These are phyloP conservation scores for Aspergillus baeticus DNA, from an alignment of 495 filamentous ascomycete species.

Conservation along the genomic window DNA sequence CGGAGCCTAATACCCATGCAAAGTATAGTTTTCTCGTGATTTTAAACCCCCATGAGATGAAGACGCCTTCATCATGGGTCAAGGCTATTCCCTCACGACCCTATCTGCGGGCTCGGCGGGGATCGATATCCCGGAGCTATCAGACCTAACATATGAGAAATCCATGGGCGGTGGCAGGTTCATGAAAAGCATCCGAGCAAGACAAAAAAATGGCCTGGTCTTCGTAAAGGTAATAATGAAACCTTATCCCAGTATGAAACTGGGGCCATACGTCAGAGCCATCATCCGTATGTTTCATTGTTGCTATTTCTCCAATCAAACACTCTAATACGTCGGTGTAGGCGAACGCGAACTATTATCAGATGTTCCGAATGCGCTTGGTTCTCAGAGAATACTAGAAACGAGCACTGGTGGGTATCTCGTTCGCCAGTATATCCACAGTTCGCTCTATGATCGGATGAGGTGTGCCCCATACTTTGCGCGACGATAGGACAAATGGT, in stretches of 20 bases:
- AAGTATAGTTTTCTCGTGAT: neutral
- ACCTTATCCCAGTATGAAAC: constrained; percentile 71
- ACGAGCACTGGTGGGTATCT: constrained; percentile 89
- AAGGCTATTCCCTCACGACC: constrained; percentile 90
- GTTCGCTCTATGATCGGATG: constrained; percentile 94
- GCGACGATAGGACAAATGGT: neutral
- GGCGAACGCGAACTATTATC: constrained; percentile 76
- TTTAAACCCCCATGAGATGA: constrained; percentile 33
- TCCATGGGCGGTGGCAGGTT: constrained; percentile 92
- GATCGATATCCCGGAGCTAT: constrained; percentile 90
- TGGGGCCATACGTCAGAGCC: constrained; percentile 71
- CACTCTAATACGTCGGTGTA: constrained; percentile 37
- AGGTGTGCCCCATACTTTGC: constrained; percentile 45
- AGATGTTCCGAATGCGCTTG: constrained; percentile 87
- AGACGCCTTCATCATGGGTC: constrained; percentile 70
- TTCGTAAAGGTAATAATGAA: constrained; percentile 95
- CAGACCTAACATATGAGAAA: constrained; percentile 87
- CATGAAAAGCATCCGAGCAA: constrained; percentile 92
- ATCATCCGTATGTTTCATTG: constrained; percentile 62
- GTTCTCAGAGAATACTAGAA: constrained; percentile 86
- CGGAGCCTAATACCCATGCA: neutral
- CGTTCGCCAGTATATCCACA: constrained; percentile 94
- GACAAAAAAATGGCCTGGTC: constrained; percentile 84
- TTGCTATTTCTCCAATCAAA: neutral
- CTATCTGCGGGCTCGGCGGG: constrained; percentile 86